Evolutionary conservation across 2,329 filamentous ascomycete genomes (phyloP).

Genomic region (Aspergillus vadensis): DNA sequence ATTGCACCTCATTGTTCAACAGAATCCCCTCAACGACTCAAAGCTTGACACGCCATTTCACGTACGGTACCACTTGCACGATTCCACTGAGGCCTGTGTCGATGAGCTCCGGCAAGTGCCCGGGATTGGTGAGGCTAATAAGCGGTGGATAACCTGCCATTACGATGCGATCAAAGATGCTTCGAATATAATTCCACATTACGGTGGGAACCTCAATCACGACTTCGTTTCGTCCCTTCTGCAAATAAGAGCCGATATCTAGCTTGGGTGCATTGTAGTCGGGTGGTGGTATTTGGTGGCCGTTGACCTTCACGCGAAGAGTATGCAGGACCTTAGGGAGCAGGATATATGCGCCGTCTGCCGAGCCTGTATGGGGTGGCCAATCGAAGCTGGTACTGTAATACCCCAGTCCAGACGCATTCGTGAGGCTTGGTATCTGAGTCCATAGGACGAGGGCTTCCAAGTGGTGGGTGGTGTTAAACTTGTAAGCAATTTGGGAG

Average conservation of each 20-base stretch:
- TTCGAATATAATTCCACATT: slow-evolving; percentile 25
- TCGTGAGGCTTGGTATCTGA: slow-evolving; percentile 20
- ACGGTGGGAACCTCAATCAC: slow-evolving; percentile 22
- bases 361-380: slow-evolving; percentile 6
- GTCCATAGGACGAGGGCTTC: slow-evolving; percentile 21
- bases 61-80: too few relatives aligned
- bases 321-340: slow-evolving; percentile 20
- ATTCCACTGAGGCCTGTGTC: too few relatives aligned
- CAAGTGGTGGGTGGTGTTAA: slow-evolving; percentile 27
- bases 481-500: slow-evolving; percentile 17
- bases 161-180: slow-evolving; percentile 1
- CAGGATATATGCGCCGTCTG: slow-evolving; percentile 24
- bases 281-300: slow-evolving; percentile 15
- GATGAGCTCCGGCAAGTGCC: too few relatives aligned
- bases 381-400: slow-evolving; percentile 21
- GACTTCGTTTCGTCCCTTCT: slow-evolving; percentile 12
- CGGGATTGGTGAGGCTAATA: too few relatives aligned
- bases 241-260: slow-evolving; percentile 17
- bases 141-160: too few relatives aligned
- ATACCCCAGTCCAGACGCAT: slow-evolving; percentile 25
- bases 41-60: too few relatives aligned
- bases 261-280: slow-evolving; percentile 18
- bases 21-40: too few relatives aligned
- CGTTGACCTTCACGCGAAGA: slow-evolving; percentile 20
- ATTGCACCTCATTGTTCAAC: too few relatives aligned